Base-by-base conservation (phyloP, 768 basidiomycete species). In the Serendipita indica region DNA sequence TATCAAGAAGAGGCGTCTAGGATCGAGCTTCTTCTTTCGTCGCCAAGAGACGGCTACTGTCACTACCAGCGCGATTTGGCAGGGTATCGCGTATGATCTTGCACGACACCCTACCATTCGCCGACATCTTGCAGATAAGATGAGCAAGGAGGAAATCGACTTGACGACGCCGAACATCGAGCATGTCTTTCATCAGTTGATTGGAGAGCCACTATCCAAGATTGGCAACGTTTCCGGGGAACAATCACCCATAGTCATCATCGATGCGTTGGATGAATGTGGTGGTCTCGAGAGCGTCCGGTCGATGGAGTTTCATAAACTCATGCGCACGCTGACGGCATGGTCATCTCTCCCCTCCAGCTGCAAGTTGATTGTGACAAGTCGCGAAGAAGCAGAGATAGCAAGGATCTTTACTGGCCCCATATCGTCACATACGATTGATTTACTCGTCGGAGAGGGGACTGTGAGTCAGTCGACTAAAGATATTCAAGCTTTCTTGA, bases 261-360 rank as follows among this genome's bases (percentile, higher is more conserved):
- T 54, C 7, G 49, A 54, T 54, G 49, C 49, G 6, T n/a, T 54
- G 22, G 49, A 54, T n/a, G 49, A 54, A 28, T 54, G 49, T 54
- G 49, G 49, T 22, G 49, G 49, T 18, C 22, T 54, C 7, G 49
- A 54, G 6, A 28, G 49, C 7, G 20, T 3, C 5, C 49, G 49
- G n/a, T 54, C 49, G 4, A 28, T 10, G 7, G 22, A 54, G 3
- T 16, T n/a, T 7, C 3, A 54, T n/a, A 54, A 54, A 22, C 49
- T 54, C 30, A 6, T 54, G 18, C 49, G 49, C 7, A 54, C 49
- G 5, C 22, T 54, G 22, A 27, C 20, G 16, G 30, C 3, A 16
- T 54, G 49, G 49, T 54, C 49, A 16, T 22, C 16, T 7, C 49
- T 54, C 49, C 49, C 49, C 3, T 16, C 16, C 30, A 32, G 30